Evolutionary conservation across 768 basidiomycete species (phyloP).

Genomic region (Cyathus striatus): DNA sequence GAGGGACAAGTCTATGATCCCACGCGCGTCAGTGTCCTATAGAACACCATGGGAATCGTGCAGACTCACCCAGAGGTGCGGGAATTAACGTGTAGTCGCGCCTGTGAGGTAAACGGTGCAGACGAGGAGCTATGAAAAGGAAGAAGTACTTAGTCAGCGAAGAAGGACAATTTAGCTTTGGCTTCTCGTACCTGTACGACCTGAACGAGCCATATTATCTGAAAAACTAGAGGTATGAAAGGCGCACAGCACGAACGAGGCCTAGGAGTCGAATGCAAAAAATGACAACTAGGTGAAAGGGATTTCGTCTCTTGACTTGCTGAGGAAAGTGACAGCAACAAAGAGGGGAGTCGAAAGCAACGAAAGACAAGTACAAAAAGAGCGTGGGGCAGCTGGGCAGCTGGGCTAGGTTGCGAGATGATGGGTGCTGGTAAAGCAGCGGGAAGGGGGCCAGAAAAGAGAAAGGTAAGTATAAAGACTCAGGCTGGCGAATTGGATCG

Average conservation of each 20-base stretch:
- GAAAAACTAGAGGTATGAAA: neutral
- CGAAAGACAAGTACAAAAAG: neutral
- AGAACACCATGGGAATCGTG: constrained; percentile 1
- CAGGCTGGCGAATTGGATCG: neutral
- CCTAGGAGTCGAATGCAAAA: neutral
- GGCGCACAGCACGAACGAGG: neutral
- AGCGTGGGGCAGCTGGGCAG: neutral
- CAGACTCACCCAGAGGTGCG: constrained; percentile 63
- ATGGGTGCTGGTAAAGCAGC: neutral
- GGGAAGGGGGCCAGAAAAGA: neutral
- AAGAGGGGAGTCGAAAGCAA: neutral
- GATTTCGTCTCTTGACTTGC: neutral
- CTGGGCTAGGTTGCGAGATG: neutral
- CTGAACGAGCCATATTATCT: constrained; percentile 12
- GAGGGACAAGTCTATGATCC: constrained; percentile 59
- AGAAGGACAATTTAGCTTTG: neutral
- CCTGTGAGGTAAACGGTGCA: constrained; percentile 68
- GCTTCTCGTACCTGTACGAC: constrained; percentile 2
- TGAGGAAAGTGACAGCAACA: neutral
- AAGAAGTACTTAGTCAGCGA: neutral
- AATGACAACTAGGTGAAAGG: neutral
- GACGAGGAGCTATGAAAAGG: constrained; percentile 45
- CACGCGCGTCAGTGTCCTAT: constrained; percentile 3
- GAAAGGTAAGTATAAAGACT: neutral
- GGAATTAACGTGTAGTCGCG: constrained; percentile 73